phyloP scores from a whole-genome alignment of 1,284 basidiomycete genomes.

The Heterobasidion irregulare region DNA sequence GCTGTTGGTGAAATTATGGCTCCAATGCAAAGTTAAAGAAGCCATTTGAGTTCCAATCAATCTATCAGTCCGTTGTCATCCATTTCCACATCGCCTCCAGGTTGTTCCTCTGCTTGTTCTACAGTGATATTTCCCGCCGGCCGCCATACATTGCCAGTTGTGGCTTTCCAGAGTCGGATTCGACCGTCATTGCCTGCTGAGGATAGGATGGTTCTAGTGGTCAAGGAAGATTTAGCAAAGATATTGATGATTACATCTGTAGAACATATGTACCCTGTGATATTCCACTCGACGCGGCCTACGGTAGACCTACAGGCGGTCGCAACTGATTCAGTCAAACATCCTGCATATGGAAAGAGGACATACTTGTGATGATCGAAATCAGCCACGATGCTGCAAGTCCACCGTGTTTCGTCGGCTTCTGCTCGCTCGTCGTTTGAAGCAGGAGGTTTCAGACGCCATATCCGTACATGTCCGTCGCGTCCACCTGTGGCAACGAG shows the following conservation, averaged over 20 bases:
- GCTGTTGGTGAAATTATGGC: too few relatives aligned
- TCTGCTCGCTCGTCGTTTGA: constrained; percentile 26
- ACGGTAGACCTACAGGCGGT: constrained; percentile 42
- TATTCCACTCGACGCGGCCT: constrained; percentile 78
- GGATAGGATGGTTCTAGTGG: constrained; percentile 72
- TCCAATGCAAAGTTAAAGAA: too few relatives aligned
- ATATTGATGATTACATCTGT: constrained; percentile 21
- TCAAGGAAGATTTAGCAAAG: neutral
- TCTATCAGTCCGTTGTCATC: constrained; percentile 18
- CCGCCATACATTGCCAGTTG: constrained; percentile 66
- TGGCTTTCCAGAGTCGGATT: constrained; percentile 84
- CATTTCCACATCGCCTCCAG: constrained; percentile 28
- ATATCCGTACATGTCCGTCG: constrained; percentile 84
- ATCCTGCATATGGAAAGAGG: neutral
- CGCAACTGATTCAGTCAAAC: neutral
- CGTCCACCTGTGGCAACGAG: constrained; percentile 82
- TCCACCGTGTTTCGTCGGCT: constrained; percentile 56
- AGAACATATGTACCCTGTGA: constrained; percentile 59
- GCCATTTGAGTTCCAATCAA: neutral
- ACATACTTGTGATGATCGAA: constrained; percentile 76
- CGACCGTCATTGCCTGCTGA: constrained; percentile 87
- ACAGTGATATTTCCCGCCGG: constrained; percentile 72
- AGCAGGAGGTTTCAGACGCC: constrained; percentile 61
- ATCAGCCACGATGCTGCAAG: constrained; percentile 68
- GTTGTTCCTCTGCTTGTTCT: constrained; percentile 58